phyloP scores from a whole-genome alignment of 176 grass and related monocot genomes.

The Cymbopogon citratus region DNA sequence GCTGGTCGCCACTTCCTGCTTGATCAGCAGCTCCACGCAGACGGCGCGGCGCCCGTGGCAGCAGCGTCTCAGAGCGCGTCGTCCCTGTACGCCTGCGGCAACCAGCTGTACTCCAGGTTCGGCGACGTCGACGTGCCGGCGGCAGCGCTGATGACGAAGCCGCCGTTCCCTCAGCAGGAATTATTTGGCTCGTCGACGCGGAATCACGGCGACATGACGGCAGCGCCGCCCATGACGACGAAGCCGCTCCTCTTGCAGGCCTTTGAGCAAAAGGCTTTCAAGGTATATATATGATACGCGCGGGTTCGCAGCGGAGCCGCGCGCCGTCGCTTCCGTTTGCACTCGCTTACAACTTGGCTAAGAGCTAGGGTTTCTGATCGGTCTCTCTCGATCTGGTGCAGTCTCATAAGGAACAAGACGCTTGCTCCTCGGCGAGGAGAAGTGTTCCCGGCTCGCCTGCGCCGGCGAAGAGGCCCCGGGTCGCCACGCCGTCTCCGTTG shows the following conservation, averaged over 20 bases:
- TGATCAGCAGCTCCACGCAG: not conserved
- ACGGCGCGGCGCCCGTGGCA: not conserved
- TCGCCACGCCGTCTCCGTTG: constrained; percentile 50
- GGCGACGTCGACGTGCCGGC: not conserved
- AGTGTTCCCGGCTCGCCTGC: not conserved
- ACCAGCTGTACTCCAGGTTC: not conserved
- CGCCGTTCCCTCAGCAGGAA: not conserved
- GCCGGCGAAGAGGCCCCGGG: constrained; percentile 51
- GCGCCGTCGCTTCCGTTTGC: not conserved
- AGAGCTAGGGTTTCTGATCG: constrained; percentile 13
- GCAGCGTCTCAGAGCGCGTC: not conserved
- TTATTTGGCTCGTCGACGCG: constrained; percentile 14
- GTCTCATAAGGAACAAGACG: constrained; percentile 32
- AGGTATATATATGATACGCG: not conserved
- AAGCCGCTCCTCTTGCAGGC: constrained; percentile 20
- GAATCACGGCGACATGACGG: not conserved
- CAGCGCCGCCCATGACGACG: not conserved
- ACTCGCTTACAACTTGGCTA: not conserved
- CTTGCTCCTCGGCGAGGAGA: constrained; percentile 38
- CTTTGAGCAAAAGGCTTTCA: not conserved
- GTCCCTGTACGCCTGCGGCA: not conserved
- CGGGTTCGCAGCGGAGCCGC: not conserved
- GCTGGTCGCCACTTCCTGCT: constrained; percentile 27
- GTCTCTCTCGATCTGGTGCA: constrained; percentile 5
- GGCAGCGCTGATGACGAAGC: not conserved